A percentile compares a stretch with the other conserved stretches of the same genome.
Evolutionary conservation across 148 eudicot genomes (phyloP).

Genomic region (Diospyros kaki): DNA sequence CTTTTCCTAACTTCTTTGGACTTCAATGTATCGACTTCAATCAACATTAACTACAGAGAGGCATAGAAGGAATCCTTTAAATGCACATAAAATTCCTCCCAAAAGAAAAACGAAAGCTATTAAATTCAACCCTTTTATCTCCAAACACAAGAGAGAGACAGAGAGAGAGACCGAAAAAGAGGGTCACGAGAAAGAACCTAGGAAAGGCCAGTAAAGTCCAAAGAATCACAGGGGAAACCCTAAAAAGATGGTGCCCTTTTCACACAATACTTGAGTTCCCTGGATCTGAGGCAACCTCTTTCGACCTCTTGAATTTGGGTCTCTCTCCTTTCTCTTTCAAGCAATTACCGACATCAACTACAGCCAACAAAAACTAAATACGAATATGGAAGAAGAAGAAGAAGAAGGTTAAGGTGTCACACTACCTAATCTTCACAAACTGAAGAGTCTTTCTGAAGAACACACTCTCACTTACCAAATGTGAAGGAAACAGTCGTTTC

Average conservation of each 20-base stretch:
- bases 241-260: constrained; percentile 17
- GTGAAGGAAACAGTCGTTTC: background rate
- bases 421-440: constrained; percentile 9
- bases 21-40: constrained; percentile 14
- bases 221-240: constrained; percentile 29
- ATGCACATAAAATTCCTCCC: constrained; percentile 10
- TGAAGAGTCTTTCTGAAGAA: background rate
- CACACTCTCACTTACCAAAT: background rate
- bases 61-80: constrained; percentile 7
- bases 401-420: background rate
- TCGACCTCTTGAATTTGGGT: constrained; percentile 13
- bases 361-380: background rate
- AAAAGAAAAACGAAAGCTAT: constrained; percentile 7
- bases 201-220: constrained; percentile 26
- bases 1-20: constrained; percentile 11
- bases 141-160: constrained; percentile 9
- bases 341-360: constrained; percentile 5
- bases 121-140: constrained; percentile 21
- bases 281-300: constrained; percentile 48
- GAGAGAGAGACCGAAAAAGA: constrained; percentile 5
- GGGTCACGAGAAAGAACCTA: constrained; percentile 39
- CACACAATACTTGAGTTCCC: constrained; percentile 27
- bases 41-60: constrained; percentile 13
- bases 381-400: background rate
- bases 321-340: constrained; percentile 18